Conservation (phyloP, 2,329 filamentous ascomycete genomes). For the Bisporella sp. region DNA sequence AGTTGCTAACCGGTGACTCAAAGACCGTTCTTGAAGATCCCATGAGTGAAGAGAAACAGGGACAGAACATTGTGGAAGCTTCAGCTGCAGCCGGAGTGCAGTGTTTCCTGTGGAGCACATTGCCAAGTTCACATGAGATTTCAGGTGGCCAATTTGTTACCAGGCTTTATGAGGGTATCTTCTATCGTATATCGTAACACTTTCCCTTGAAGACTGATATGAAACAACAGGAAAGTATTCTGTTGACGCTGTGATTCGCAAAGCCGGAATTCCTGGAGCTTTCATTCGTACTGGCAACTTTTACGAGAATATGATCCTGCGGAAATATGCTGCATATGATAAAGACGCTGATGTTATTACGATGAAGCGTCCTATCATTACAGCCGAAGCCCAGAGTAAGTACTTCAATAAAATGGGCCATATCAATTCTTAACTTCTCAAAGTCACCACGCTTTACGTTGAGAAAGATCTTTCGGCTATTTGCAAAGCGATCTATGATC, state of each 20-base stretch:
- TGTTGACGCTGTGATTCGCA: constrained; percentile 15
- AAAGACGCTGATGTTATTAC: constrained; percentile 3
- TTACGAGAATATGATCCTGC: constrained; percentile 7
- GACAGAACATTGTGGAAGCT: constrained; percentile 5
- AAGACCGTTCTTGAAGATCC: constrained; percentile 2
- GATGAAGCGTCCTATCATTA: constrained; percentile 2
- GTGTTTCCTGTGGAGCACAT: constrained; percentile 8
- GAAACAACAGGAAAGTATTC: constrained; percentile 14
- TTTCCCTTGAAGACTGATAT: constrained; percentile 9
- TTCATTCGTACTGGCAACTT: constrained; percentile 17
- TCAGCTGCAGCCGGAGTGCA: constrained; percentile 4
- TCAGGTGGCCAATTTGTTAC: constrained; percentile 5
- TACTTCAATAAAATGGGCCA: neutral
- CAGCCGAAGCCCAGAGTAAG: constrained; percentile 3
- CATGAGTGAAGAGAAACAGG: constrained; percentile 6
- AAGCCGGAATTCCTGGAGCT: constrained; percentile 12
- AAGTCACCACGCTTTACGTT: constrained; percentile 6
- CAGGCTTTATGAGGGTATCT: constrained; percentile 10
- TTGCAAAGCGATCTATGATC: constrained; percentile 14
- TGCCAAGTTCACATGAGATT: constrained; percentile 6
- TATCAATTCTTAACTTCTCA: neutral
- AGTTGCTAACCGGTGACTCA: too few relatives aligned
- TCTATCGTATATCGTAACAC: constrained; percentile 4
- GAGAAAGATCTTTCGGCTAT: constrained; percentile 11
- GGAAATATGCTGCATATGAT: constrained; percentile 4